Conservation (phyloP, 331 rosid genomes). For the Malus hybrid region DNA sequence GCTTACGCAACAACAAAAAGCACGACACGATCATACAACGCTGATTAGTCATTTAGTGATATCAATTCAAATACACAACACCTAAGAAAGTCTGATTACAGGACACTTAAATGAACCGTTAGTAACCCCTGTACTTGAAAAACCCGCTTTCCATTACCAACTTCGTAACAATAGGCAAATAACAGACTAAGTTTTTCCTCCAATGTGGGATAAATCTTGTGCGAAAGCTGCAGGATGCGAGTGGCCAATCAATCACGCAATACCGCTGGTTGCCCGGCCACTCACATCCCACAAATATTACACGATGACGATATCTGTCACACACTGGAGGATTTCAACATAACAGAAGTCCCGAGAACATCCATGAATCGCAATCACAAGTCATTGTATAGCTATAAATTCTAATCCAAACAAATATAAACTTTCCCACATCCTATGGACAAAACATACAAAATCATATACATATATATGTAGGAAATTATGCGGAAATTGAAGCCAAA, state of each 20-base stretch:
- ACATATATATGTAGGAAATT: no score
- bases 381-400: background rate
- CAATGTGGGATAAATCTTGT: background rate
- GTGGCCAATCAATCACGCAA: background rate
- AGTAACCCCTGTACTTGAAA: background rate
- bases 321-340: background rate
- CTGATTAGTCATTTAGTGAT: background rate
- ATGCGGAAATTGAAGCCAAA: no score
- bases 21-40: background rate
- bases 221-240: background rate
- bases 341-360: background rate
- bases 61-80: background rate
- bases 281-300: background rate
- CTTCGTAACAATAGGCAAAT: background rate
- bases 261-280: background rate
- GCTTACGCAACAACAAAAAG: background rate
- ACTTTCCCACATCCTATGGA: no score
- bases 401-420: background rate
- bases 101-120: background rate
- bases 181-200: background rate
- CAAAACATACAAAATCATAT: no score
- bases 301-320: background rate
- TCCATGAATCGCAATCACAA: background rate
- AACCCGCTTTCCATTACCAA: background rate
- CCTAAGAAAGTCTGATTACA: background rate